Base-by-base conservation (phyloP, 2,329 filamentous ascomycete genomes). In the Cladorrhinum sp. region DNA sequence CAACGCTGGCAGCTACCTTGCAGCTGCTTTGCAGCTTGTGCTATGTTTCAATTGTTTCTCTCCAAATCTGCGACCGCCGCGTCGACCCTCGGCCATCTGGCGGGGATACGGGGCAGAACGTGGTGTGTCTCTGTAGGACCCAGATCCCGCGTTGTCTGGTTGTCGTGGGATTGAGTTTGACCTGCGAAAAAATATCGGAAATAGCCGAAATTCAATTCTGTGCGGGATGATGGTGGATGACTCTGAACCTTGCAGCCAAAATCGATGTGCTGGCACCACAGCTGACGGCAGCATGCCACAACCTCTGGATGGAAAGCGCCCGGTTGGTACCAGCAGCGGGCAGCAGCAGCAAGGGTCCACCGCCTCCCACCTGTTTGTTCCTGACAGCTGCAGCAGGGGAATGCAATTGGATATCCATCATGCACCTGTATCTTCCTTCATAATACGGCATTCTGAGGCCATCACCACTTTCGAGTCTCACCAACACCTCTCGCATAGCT, bases 221-320 rank as follows among this genome's bases (percentile, higher is more conserved):
- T 7, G 41, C 41, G 41, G 41, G 41, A 45, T 22, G 41, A 22
- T 6, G 13, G 29, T 32, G 7, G 13, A 13, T 8, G 3, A 41
- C 6, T 45, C n/a, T 18, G 41, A 45, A 45, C 41, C 41, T 24
- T 50, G 22, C 49, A 24, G 22, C 24, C 12, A 27, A 24, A 50
- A 16, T 7, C 7, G 38, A 56, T 56, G 53, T 49, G 53, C 25
- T 56, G 53, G 53, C 53, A 55, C 52, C 52, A 55, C 53, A 41
- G 6, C 9, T n/a, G 18, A 22, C n/a, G 27, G 16, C 36, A n/a
- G 36, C 36, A 13, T 8, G 36, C 36, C 36, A 41, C 36, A 45
- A 45, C 41, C 8, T 45, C 16, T 49, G 20, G 53, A 16, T 56
- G 25, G 32, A 56, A 27, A 38, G 24, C 8, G 38, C 24, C 53